Percentiles rank a stretch among this genome's conserved stretches.
phyloP scores from a whole-genome alignment of 108 stramenopile species.

The Asterionellopsis glacialis region DNA sequence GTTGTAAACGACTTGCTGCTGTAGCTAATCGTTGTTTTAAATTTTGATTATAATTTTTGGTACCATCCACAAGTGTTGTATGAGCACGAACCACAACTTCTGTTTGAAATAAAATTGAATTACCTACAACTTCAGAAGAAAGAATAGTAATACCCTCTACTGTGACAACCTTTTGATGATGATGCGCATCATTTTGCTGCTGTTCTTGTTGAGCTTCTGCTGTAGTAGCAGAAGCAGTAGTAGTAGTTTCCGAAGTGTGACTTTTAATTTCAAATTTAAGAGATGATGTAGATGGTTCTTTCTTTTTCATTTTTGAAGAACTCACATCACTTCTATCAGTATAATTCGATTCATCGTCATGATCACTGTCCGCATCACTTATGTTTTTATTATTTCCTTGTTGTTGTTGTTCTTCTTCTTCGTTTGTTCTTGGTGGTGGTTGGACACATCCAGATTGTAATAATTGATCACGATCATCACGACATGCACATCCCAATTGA shows the following conservation, averaged over 20 bases:
- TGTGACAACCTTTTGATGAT: conserved; percentile 2
- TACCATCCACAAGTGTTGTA: background rate
- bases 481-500: conserved; percentile 19
- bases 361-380: background rate
- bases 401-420: background rate
- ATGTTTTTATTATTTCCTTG: background rate
- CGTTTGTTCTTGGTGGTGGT: background rate
- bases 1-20: too few relatives aligned
- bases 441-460: background rate
- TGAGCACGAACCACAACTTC: conserved; percentile 33
- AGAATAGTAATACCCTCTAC: conserved; percentile 26
- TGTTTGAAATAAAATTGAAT: conserved; percentile 17
- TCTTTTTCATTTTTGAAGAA: background rate
- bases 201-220: too few relatives aligned
- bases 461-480: conserved; percentile 32
- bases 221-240: conserved; percentile 5
- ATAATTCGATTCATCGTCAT: conserved; percentile 4
- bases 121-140: conserved; percentile 14
- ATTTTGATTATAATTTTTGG: too few relatives aligned
- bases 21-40: too few relatives aligned
- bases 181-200: too few relatives aligned
- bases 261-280: conserved; percentile 30
- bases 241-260: too few relatives aligned
- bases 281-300: conserved; percentile 3
- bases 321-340: background rate